phyloP scores from a whole-genome alignment of 768 basidiomycete species.

The Rhizopogon sp. region DNA sequence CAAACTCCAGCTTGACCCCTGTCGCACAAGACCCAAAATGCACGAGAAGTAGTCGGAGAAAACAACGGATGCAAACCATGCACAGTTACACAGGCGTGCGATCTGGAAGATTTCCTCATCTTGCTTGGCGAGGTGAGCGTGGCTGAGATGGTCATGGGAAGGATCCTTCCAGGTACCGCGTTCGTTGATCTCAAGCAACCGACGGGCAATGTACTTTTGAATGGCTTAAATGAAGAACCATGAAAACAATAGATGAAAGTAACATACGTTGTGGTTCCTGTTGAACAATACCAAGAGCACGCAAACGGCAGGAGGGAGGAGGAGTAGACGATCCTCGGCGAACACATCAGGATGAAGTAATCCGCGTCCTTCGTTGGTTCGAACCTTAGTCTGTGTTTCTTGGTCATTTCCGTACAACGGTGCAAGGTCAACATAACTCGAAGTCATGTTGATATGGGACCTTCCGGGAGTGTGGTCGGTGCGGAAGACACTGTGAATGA shows the following conservation, averaged over 20 bases:
- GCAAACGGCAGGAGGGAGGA: constrained; percentile 75
- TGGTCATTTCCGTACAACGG: constrained; percentile 79
- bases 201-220: constrained; percentile 69
- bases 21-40: constrained; percentile 73
- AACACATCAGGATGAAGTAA: constrained; percentile 66
- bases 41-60: constrained; percentile 81
- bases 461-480: constrained; percentile 57
- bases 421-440: constrained; percentile 80
- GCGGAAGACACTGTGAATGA: constrained; percentile 86
- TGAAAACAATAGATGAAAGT: not conserved
- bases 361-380: constrained; percentile 58
- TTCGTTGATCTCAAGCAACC: constrained; percentile 78
- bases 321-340: constrained; percentile 70
- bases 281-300: constrained; percentile 81
- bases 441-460: constrained; percentile 71
- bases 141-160: constrained; percentile 28
- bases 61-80: constrained; percentile 75
- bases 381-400: constrained; percentile 49
- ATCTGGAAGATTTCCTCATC: constrained; percentile 85
- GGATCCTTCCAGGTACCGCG: constrained; percentile 60
- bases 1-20: constrained; percentile 75
- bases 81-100: constrained; percentile 71
- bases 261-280: constrained; percentile 80
- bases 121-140: constrained; percentile 39
- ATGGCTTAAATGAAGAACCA: not conserved